Evolutionary conservation across 2,329 filamentous ascomycete species (phyloP).

Genomic region (Setomelanomma holmii): DNA sequence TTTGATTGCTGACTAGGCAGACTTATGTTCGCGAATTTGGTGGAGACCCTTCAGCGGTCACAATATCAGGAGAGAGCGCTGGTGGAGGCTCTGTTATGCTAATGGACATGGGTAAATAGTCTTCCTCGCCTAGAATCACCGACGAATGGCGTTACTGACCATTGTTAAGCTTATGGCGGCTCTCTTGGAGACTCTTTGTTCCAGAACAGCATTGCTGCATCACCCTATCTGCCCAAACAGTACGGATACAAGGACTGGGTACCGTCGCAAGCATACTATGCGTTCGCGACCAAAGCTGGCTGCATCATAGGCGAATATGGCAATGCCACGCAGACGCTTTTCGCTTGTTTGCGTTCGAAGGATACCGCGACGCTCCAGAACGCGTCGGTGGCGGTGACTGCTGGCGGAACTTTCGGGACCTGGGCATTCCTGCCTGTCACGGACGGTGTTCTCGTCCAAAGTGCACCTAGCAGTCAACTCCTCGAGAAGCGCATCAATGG

Average conservation of each 20-base stretch:
- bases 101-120: constrained; percentile 3
- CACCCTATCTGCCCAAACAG: constrained; percentile 64
- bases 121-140: neutral
- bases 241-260: constrained; percentile 58
- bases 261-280: constrained; percentile 56
- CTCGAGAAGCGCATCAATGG: constrained; percentile 48
- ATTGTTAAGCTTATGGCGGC: constrained; percentile 41
- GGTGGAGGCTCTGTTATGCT: constrained; percentile 28
- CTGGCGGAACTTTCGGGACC: constrained; percentile 47
- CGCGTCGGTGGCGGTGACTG: constrained; percentile 43
- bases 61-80: constrained; percentile 47
- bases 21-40: constrained; percentile 51
- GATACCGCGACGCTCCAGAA: constrained; percentile 47
- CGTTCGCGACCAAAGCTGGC: constrained; percentile 48
- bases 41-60: constrained; percentile 31
- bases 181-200: constrained; percentile 43
- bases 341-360: constrained; percentile 52
- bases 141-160: constrained; percentile 23
- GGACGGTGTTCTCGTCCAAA: constrained; percentile 50
- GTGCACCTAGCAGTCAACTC: constrained; percentile 49
- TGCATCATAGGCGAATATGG: constrained; percentile 29
- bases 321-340: constrained; percentile 38
- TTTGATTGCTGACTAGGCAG: neutral
- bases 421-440: constrained; percentile 56
- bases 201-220: constrained; percentile 47